A percentile compares a stretch with the other conserved stretches of the same genome.
phyloP scores from a whole-genome alignment of 2,329 filamentous ascomycete genomes.

The Aureobasidium sp. region DNA sequence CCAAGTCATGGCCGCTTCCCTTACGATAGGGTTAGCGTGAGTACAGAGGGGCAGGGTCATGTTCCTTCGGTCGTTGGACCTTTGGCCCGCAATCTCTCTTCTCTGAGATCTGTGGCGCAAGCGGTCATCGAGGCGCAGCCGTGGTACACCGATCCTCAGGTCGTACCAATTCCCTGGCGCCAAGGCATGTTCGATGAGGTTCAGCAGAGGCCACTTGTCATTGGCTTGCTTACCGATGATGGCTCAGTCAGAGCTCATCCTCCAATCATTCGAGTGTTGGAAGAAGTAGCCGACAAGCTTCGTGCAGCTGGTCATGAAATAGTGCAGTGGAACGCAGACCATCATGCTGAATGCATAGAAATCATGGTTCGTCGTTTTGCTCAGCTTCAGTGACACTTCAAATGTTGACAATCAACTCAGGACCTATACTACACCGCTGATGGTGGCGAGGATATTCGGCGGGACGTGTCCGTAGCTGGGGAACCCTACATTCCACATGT shows the following conservation, averaged over 20 bases:
- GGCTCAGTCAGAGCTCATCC: background rate
- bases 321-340: background rate
- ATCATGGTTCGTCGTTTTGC: background rate
- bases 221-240: background rate
- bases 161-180: background rate
- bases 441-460: background rate
- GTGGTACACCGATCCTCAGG: background rate
- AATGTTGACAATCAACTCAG: background rate
- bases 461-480: background rate
- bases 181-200: background rate
- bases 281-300: background rate
- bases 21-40: constrained; percentile 53
- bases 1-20: constrained; percentile 49
- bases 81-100: background rate
- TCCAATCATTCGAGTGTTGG: background rate
- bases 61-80: background rate
- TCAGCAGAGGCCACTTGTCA: background rate
- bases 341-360: background rate
- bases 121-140: background rate
- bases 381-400: rapidly evolving
- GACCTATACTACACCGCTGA: background rate
- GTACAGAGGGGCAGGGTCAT: constrained; percentile 51
- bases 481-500: constrained; percentile 48
- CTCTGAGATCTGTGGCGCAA: background rate
- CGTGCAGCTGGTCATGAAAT: background rate